phyloP scores from a whole-genome alignment of 108 stramenopile species.

The Cyclotella cryptica region DNA sequence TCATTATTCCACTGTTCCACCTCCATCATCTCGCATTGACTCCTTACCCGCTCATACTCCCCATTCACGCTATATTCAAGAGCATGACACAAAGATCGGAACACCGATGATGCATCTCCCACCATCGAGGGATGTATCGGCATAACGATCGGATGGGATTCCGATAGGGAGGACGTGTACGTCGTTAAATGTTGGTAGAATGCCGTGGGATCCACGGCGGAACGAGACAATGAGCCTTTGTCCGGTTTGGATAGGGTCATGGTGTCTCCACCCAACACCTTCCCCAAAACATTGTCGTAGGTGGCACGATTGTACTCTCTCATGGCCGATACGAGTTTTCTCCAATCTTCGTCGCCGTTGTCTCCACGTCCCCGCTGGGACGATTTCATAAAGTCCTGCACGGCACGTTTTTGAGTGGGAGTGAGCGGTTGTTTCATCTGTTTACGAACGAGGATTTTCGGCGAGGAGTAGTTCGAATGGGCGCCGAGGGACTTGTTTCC shows the following conservation, averaged over 20 bases:
- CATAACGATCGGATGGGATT: neutral
- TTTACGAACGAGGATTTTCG: neutral
- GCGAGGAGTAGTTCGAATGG: slow-evolving; percentile 12
- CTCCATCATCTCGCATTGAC: slow-evolving; percentile 11
- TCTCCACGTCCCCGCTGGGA: neutral
- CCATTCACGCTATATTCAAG: slow-evolving; percentile 25
- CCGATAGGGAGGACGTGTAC: slow-evolving; percentile 8
- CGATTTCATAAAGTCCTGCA: slow-evolving; percentile 22
- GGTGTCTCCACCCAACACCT: neutral
- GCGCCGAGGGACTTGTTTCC: neutral
- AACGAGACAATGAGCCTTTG: no score
- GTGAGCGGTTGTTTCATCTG: slow-evolving; percentile 10
- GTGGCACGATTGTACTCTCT: slow-evolving; percentile 15
- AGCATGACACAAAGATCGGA: slow-evolving; percentile 34
- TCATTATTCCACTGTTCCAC: slow-evolving; percentile 18
- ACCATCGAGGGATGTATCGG: slow-evolving; percentile 34
- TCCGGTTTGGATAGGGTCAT: slow-evolving; percentile 8
- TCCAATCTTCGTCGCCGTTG: slow-evolving; percentile 17
- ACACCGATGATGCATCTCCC: slow-evolving; percentile 44
- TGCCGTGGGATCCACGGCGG: slow-evolving; percentile 39
- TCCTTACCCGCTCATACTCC: slow-evolving; percentile 25
- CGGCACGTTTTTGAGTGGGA: slow-evolving; percentile 17
- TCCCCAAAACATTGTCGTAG: slow-evolving; percentile 8
- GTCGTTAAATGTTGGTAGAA: slow-evolving; percentile 33
- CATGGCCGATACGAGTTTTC: slow-evolving; percentile 26